Evolutionary conservation across 495 filamentous ascomycete genomes (phyloP), one percentile per base, ranked within the genome.

Genomic region (Copromyces sp.): DNA sequence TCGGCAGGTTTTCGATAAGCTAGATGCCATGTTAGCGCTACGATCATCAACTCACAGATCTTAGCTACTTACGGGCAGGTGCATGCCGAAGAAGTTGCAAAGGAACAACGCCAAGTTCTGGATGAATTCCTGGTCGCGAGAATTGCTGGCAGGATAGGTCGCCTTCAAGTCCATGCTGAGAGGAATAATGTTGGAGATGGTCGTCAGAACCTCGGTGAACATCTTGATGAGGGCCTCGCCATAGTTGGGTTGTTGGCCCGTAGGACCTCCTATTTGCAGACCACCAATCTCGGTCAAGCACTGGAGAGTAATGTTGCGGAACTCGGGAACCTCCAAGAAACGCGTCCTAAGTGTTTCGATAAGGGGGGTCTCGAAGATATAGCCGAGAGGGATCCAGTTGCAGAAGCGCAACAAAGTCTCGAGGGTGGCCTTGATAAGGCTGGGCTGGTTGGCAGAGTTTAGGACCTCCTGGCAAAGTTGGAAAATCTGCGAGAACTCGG

Each of bases 381-480:
- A 99, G 20, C 96, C 95, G 40, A 99, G 83, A 0, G 95, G 96
- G 72, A 98, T 99, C 95, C 95, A 98, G 83, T 97, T 99, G 79
- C 98, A 89, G 79, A 99, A 99, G 44, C 94, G 91, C 40, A 99
- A 87, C 17, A 99, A 86, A 0, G 95, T 98, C 81, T 98, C 94
- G 53, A 99, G 84, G 1, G 95, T 98, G 32, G 94, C 93, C 82
- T 94, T 97, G 81, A 98, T 90, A 24, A 98, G 85, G 80, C 89
- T 97, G 32, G 92, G 87, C 81, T 97, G 93, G 73, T 91, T 93
- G 3, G 95, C 95, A 39, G 91, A 94, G 76, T 89, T 92, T 71
- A 99, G 84, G 47, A 98, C 92, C 80, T 98, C 94, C 32, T 92
- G 93, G 84, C 95, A 99, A 37, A 99, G 88, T 82, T 96, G 92